Evolutionary conservation across 257 asterid species (phyloP).

Genomic region (Solanum pimpinellifolium): DNA sequence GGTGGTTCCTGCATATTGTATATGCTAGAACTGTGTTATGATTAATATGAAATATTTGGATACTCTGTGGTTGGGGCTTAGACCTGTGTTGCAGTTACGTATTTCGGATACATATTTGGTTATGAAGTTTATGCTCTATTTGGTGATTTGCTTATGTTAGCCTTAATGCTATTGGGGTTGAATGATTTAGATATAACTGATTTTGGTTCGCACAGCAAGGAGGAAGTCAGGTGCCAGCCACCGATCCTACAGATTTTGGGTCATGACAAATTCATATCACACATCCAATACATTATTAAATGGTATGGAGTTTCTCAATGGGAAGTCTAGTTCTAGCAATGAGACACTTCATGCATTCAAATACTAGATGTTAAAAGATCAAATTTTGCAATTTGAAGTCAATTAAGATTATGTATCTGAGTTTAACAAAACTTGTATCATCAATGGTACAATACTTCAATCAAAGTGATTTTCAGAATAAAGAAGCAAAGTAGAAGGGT

Average conservation of each 20-base stretch:
- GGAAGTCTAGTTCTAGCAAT: neutral
- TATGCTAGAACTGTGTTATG: neutral
- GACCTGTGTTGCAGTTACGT: neutral
- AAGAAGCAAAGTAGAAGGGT: neutral
- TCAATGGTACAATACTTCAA: neutral
- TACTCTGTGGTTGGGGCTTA: neutral
- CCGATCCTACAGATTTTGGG: neutral
- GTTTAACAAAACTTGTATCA: neutral
- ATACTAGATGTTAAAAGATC: neutral
- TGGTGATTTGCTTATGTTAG: neutral
- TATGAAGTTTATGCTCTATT: neutral
- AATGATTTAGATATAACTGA: neutral
- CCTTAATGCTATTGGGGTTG: neutral
- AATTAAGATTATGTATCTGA: neutral
- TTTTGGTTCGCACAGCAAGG: neutral
- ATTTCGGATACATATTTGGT: neutral
- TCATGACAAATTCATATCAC: neutral
- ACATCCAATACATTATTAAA: neutral
- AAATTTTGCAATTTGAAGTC: neutral
- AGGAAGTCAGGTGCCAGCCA: neutral
- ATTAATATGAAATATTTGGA: neutral
- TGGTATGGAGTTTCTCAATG: neutral
- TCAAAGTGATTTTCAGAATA: neutral
- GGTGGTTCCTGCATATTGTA: neutral
- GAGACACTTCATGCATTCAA: neutral